A percentile compares a stretch with the other conserved stretches of the same genome.
These are phyloP conservation scores for Rosa hybrid DNA, from an alignment of 331 rosid genomes.

Conservation along the genomic window DNA sequence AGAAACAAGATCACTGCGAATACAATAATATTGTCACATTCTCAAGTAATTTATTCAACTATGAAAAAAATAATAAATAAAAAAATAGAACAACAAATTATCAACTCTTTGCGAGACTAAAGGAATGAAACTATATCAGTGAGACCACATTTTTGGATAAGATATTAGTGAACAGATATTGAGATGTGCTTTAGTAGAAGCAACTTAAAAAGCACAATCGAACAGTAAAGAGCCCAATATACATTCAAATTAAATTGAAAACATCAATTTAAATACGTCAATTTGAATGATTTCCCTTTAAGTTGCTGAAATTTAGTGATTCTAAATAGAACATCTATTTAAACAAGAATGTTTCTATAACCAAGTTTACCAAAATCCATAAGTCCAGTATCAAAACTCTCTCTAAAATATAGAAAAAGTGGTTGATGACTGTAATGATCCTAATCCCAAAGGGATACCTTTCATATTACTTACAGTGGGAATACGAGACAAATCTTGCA, in stretches of 20 bases:
- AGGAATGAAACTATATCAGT: not conserved
- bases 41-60: not conserved
- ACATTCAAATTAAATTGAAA: not conserved
- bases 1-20: slow-evolving; percentile 41
- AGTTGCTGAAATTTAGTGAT: not conserved
- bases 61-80: not conserved
- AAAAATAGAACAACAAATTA: not conserved
- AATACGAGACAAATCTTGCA: not conserved
- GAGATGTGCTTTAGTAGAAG: not conserved
- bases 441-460: not conserved
- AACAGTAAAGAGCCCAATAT: not conserved
- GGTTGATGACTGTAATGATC: not conserved
- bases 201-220: not conserved
- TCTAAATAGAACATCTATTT: not conserved
- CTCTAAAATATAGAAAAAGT: not conserved
- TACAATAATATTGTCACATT: not conserved
- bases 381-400: not conserved
- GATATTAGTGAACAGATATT: not conserved
- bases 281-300: not conserved
- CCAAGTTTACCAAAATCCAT: not conserved
- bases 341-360: not conserved
- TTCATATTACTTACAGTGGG: not conserved
- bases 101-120: not conserved
- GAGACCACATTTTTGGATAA: not conserved
- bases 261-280: not conserved